phyloP scores from a whole-genome alignment of 2,329 filamentous ascomycete species.

The Botrytis galanthina region DNA sequence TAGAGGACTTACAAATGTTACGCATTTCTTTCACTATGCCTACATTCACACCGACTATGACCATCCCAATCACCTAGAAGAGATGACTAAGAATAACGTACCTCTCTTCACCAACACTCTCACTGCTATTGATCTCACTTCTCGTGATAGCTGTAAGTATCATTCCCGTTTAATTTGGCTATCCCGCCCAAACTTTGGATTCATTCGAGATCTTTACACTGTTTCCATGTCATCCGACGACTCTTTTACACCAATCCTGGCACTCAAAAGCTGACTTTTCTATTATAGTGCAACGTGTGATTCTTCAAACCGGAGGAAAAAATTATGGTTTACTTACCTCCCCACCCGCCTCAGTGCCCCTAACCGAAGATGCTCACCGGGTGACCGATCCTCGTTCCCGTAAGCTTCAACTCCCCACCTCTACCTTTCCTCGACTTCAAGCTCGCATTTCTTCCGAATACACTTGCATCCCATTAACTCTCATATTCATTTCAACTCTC shows the following conservation, averaged over 20 bases:
- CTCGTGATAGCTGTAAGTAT: background rate
- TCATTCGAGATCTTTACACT: background rate
- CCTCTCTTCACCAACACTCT: conserved; percentile 8
- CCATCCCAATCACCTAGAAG: background rate
- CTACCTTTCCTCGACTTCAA: background rate
- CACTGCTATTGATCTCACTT: background rate
- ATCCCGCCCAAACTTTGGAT: background rate
- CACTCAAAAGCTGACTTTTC: background rate
- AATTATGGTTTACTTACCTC: background rate
- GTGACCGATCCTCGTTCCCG: conserved; percentile 1
- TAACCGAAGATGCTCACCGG: conserved; percentile 1
- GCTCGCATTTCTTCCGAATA: no score
- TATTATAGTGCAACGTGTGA: background rate
- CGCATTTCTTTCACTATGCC: conserved; percentile 16
- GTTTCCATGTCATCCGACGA: background rate
- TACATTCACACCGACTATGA: conserved; percentile 13
- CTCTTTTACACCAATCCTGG: background rate
- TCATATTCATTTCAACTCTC: background rate
- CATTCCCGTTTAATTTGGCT: background rate
- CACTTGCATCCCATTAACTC: no score
- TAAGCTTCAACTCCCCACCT: background rate
- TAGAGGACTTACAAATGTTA: background rate
- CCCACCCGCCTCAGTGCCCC: background rate
- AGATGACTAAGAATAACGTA: background rate
- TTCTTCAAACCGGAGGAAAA: conserved; percentile 17